Base-by-base conservation (phyloP, 441 rosid species). In the Pelargonium citronellum region DNA sequence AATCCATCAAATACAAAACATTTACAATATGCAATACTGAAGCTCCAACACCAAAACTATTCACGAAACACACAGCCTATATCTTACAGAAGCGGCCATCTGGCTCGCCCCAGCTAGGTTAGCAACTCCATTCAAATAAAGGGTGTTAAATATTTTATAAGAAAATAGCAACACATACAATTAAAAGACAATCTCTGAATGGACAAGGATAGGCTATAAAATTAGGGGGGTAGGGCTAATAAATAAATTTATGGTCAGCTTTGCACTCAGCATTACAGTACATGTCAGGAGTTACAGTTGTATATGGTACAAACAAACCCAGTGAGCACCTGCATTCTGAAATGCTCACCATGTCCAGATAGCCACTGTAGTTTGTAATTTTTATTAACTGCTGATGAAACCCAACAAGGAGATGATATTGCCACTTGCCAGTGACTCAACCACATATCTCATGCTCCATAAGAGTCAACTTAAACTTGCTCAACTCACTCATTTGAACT, bases 221-320 rank as follows among this genome's bases (percentile, higher is more conserved):
- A 16, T 24, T 57, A 55, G 51, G 68, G 60, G 16, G 47, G 62
- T 57, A 53, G 44, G 73, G 69, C 75, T 49, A 73, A 66, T 62
- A 75, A 69, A 37, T 44, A 30, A 63, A 30, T 71, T 39, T n/a
- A 71, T 49, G 55, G 47, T 37, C 63, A 69, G 68, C 71, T 74
- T 74, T 71, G 81, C 76, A 65, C 71, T 74, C 78, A 69, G 81
- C 76, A 65, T 64, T 63, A 67, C 58, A 44, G 60, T 19, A 58
- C 30, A 44, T 7, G 61, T 55, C 7, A 71, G 16, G 57, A 68
- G 78, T 72, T 64, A 69, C 80, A 75, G 76, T 46, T 67, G 70
- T 80, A 69, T 79, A 82, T 83, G 78, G 80, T 86, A 82, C 87
- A 86, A 69, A 76, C 68, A 77, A 74, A 71, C 61, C 71, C 71